A percentile compares a stretch with the other conserved stretches of the same genome.
Conservation (phyloP, 2,329 filamentous ascomycete species). For the Alternaria burnsii region DNA sequence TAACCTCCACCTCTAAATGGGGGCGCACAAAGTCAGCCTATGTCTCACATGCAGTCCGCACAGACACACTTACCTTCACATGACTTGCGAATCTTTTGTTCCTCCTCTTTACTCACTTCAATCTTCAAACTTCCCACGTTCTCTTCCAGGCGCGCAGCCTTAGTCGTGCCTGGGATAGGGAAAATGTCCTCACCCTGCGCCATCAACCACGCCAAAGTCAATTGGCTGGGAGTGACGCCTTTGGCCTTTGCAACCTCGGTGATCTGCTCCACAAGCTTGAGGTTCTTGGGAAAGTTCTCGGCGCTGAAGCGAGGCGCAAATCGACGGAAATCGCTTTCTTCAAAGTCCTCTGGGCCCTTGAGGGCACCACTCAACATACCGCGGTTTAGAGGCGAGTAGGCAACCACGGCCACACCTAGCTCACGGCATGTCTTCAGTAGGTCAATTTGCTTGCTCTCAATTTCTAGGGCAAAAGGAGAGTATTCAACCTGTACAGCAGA, state of each 20-base stretch:
- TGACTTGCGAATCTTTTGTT: conserved; percentile 37
- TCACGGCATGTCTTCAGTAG: conserved; percentile 55
- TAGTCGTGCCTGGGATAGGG: conserved; percentile 63
- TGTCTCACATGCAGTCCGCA: too few relatives aligned
- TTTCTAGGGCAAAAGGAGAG: conserved; percentile 58
- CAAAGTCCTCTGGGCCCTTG: conserved; percentile 57
- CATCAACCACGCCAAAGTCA: conserved; percentile 58
- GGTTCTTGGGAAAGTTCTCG: conserved; percentile 52
- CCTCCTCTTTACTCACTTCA: conserved; percentile 40
- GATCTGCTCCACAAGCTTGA: conserved; percentile 46
- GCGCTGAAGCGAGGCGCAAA: conserved; percentile 53
- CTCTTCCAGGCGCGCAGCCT: conserved; percentile 41
- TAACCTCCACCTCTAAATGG: conserved; percentile 51
- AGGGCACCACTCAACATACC: conserved; percentile 43
- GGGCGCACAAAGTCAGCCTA: too few relatives aligned
- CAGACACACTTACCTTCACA: conserved; percentile 11
- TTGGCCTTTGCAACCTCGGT: conserved; percentile 55
- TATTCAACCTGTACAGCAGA: conserved; percentile 62
- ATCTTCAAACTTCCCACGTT: conserved; percentile 41
- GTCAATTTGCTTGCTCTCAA: conserved; percentile 52
- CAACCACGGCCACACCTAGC: conserved; percentile 54
- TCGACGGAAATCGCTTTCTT: conserved; percentile 35
- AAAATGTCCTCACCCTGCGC: conserved; percentile 60
- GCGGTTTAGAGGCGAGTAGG: conserved; percentile 51
- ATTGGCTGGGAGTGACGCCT: conserved; percentile 64